These are phyloP conservation scores for Sonneratia alba DNA, from an alignment of 345 rosid species.

Conservation along the genomic window DNA sequence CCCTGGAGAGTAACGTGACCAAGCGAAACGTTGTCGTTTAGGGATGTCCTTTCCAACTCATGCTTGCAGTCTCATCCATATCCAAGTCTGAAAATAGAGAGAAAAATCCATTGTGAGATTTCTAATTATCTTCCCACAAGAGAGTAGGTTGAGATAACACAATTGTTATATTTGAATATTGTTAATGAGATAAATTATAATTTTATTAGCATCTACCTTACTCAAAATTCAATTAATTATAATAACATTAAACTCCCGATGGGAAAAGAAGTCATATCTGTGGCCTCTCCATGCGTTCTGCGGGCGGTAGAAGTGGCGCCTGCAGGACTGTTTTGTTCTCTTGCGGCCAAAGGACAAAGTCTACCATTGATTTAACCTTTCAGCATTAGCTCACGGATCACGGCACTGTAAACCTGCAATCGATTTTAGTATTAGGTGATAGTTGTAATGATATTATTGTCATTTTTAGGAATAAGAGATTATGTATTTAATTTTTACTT, in stretches of 20 bases:
- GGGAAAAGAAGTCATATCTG: no score
- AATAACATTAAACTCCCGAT: no score
- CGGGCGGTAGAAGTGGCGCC: not conserved
- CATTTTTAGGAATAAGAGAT: no score
- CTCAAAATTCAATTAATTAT: no score
- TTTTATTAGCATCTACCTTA: no score
- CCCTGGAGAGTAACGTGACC: not conserved
- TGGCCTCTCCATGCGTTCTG: not conserved
- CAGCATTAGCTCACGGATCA: not conserved
- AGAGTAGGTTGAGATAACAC: no score
- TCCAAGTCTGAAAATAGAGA: not conserved
- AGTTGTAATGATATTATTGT: no score
- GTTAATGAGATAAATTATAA: no score
- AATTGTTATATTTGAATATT: no score
- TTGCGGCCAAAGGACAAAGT: not conserved
- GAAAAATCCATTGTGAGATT: not conserved
- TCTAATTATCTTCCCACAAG: not conserved
- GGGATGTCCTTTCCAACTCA: not conserved
- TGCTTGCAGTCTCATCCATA: not conserved
- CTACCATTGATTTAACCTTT: not conserved
- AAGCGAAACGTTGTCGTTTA: not conserved
- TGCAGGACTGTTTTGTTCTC: conserved; percentile 1
- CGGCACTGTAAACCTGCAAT: not conserved
- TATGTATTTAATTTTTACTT: no score
- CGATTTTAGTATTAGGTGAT: no score